phyloP scores from a whole-genome alignment of 768 basidiomycete species.

The Plicaturopsis crispa region DNA sequence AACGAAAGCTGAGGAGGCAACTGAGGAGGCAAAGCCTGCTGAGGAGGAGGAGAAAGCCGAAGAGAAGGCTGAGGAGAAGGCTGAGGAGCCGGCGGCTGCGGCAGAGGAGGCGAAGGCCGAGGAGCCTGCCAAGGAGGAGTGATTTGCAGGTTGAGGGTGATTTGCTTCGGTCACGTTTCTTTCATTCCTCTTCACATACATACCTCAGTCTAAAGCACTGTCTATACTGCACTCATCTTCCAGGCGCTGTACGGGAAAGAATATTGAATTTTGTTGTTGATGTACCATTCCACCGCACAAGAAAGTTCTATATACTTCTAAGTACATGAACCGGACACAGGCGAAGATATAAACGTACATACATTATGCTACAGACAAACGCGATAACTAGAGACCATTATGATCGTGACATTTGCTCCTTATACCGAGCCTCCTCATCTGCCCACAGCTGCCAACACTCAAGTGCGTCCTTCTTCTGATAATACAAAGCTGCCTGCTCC shows the following conservation, averaged over 20 bases:
- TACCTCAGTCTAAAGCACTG: neutral
- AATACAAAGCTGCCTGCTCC: slow-evolving; percentile 60
- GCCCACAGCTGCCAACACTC: slow-evolving; percentile 78
- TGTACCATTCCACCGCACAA: neutral
- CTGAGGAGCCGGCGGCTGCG: slow-evolving; percentile 10
- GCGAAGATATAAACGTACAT: too few species aligned
- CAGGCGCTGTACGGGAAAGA: too few species aligned
- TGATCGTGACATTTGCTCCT: slow-evolving; percentile 8
- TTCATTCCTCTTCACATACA: neutral
- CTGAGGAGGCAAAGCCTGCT: slow-evolving; percentile 18
- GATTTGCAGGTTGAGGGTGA: slow-evolving; percentile 4
- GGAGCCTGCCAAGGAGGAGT: slow-evolving; percentile 9
- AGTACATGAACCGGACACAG: too few species aligned
- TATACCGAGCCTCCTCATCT: slow-evolving; percentile 42
- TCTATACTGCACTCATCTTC: too few species aligned
- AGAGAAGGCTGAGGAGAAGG: slow-evolving; percentile 15
- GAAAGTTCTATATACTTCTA: neutral
- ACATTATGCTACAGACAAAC: too few species aligned
- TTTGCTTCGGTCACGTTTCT: neutral
- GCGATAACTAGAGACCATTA: too few species aligned
- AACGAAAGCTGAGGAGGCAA: slow-evolving; percentile 19
- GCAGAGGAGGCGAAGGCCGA: slow-evolving; percentile 2
- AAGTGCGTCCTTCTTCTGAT: slow-evolving; percentile 58
- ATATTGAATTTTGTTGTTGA: too few species aligned
- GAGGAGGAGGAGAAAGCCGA: slow-evolving; percentile 17